Percentiles rank a stretch among this genome's conserved stretches.
Conservation (phyloP, 2,329 filamentous ascomycete genomes). For the Aspergillus jensenii region DNA sequence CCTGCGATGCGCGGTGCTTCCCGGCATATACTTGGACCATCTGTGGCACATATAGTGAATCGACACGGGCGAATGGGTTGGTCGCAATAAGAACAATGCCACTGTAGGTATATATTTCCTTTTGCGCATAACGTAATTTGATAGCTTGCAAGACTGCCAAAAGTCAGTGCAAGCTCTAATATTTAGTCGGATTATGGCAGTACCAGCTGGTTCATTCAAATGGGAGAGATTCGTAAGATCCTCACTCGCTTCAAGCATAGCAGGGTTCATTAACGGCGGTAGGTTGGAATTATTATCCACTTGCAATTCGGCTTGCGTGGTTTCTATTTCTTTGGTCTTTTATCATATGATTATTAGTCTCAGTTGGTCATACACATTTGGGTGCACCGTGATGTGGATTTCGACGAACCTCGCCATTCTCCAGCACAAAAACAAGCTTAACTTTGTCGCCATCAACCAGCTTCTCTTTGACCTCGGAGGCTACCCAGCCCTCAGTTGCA, state of each 20-base stretch:
- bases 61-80: slow-evolving; percentile 95
- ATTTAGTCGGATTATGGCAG: slow-evolving; percentile 2
- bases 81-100: slow-evolving; percentile 98
- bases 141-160: slow-evolving; percentile 88
- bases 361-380: not conserved
- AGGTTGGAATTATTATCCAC: slow-evolving; percentile 74
- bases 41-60: slow-evolving; percentile 95
- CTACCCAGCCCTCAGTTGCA: slow-evolving; percentile 92
- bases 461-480: slow-evolving; percentile 90
- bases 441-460: slow-evolving; percentile 81
- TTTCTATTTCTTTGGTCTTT: slow-evolving; percentile 76
- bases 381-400: not conserved
- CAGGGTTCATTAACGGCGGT: slow-evolving; percentile 94
- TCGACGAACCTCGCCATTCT: slow-evolving; percentile 79
- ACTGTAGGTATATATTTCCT: slow-evolving; percentile 99
- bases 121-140: slow-evolving; percentile 92
- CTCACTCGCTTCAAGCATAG: slow-evolving; percentile 97
- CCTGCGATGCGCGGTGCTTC: slow-evolving; percentile 93
- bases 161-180: slow-evolving; percentile 21
- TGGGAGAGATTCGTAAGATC: slow-evolving; percentile 96
- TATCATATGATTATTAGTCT: slow-evolving; percentile 6
- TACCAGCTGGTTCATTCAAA: slow-evolving; percentile 96
- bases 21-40: slow-evolving; percentile 99
- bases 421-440: slow-evolving; percentile 80
- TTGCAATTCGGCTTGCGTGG: slow-evolving; percentile 73